phyloP scores from a whole-genome alignment of 2,329 filamentous ascomycete genomes.

The Hypoxylon sp. region DNA sequence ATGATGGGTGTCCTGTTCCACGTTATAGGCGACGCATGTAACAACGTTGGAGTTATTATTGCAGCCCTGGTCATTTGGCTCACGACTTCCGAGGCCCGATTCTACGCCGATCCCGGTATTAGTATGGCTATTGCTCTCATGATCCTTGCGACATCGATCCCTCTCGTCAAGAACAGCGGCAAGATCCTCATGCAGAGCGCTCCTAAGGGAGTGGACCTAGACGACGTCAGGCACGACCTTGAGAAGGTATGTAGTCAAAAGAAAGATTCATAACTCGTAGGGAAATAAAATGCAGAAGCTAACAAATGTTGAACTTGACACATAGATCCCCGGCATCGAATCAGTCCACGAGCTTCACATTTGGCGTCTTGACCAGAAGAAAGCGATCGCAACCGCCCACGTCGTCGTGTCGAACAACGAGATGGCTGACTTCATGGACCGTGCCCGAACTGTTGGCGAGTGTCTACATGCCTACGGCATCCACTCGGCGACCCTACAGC shows the following conservation, averaged over 20 bases:
- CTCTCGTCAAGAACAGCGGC: slow-evolving; percentile 73
- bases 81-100: slow-evolving; percentile 68
- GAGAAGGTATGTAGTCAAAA: slow-evolving; percentile 65
- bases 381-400: slow-evolving; percentile 78
- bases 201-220: slow-evolving; percentile 70
- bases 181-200: slow-evolving; percentile 77
- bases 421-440: slow-evolving; percentile 70
- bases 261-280: neutral
- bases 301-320: neutral
- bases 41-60: slow-evolving; percentile 82
- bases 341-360: slow-evolving; percentile 81
- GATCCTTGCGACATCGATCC: slow-evolving; percentile 75
- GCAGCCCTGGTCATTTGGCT: slow-evolving; percentile 79
- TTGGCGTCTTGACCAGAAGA: slow-evolving; percentile 80
- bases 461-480: slow-evolving; percentile 82
- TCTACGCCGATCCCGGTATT: slow-evolving; percentile 80
- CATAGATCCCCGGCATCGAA: slow-evolving; percentile 74
- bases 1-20: slow-evolving; percentile 80
- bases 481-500: slow-evolving; percentile 79
- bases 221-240: slow-evolving; percentile 77
- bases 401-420: slow-evolving; percentile 72
- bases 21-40: slow-evolving; percentile 79
- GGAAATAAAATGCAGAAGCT: neutral
- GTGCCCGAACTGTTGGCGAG: slow-evolving; percentile 73
- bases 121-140: slow-evolving; percentile 80